Base-by-base conservation (phyloP, 768 basidiomycete species). In the Tephrocybe sp. region DNA sequence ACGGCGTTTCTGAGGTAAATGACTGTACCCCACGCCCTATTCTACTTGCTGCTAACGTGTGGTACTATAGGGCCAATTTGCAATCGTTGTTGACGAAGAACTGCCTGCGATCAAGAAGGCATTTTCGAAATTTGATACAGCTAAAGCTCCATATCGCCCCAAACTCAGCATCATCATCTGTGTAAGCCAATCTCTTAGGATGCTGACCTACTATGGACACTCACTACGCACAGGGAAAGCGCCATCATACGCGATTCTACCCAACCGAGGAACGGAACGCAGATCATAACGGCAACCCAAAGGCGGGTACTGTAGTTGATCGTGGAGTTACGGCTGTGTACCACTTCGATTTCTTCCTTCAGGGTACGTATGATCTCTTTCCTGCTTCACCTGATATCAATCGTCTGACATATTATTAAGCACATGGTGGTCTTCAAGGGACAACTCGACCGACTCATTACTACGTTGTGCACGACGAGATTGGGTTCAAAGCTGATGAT, bases 221-320 rank as follows among this genome's bases (percentile, higher is more conserved):
- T 25, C 44, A 33, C 6, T 7, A 15, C 46, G 10, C 21, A 17
- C 26, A 76, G 61, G 79, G 80, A 2, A 78, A 81, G 63, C 68
- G 74, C 3, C 76, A 78, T 37, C 76, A 80, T 59, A 80, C 79
- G 14, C 76, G 86, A 7, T 85, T 86, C 70, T 90, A 83, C 60
- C 83, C 88, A 0, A 77, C 81, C 0, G 73, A 80, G 42, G 60
- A 63, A 5, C 64, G 63, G 1, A 64, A 79, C 33, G 84, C 77
- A 3, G 85, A 87, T 61, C 65, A 65, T 37, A 85, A 86, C 51
- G 86, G 86, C 0, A 92, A 93, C 60, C 86, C 90, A 0, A 75
- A 75, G 11, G 80, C 90, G 0, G 90, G 90, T 2, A 90, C 90
- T 1, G 83, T 92, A 2, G 84, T 90, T n/a, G 90, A 93, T 66